These are phyloP conservation scores for Neurospora sp. DNA, from an alignment of 495 filamentous ascomycete genomes.

Conservation along the genomic window DNA sequence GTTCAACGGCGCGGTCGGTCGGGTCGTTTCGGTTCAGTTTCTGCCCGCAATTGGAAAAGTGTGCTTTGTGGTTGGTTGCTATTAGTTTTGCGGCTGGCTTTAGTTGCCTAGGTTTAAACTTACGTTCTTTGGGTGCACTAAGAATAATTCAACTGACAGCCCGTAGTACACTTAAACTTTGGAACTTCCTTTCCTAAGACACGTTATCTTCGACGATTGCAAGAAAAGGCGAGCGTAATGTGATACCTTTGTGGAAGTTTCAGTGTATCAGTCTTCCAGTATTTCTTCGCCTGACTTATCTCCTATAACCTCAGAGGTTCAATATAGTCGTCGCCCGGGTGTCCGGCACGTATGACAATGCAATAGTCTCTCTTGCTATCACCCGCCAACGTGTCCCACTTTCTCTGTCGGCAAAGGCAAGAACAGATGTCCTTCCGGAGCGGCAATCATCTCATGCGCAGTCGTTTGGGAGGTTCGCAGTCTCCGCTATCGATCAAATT, in stretches of 20 bases:
- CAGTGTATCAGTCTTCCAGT: neutral
- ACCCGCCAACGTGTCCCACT: neutral
- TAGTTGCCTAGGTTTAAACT: neutral
- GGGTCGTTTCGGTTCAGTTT: neutral
- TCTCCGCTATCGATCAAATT: neutral
- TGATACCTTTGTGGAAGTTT: neutral
- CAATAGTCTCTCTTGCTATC: neutral
- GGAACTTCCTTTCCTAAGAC: neutral
- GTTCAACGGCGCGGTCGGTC: neutral
- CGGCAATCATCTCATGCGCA: neutral
- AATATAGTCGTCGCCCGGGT: neutral
- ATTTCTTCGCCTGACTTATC: neutral
- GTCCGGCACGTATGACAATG: neutral
- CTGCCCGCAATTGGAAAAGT: neutral
- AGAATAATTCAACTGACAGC: neutral
- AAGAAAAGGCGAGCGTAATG: neutral
- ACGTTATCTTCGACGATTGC: neutral
- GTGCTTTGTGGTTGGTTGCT: neutral
- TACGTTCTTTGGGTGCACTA: neutral
- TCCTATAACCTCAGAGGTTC: neutral
- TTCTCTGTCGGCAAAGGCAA: neutral
- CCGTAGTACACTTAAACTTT: neutral
- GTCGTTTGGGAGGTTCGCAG: neutral
- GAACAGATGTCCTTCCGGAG: neutral
- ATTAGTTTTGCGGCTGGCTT: neutral